These are phyloP conservation scores for Marsdenia floribunda DNA, from an alignment of 257 asterid species.

Conservation along the genomic window DNA sequence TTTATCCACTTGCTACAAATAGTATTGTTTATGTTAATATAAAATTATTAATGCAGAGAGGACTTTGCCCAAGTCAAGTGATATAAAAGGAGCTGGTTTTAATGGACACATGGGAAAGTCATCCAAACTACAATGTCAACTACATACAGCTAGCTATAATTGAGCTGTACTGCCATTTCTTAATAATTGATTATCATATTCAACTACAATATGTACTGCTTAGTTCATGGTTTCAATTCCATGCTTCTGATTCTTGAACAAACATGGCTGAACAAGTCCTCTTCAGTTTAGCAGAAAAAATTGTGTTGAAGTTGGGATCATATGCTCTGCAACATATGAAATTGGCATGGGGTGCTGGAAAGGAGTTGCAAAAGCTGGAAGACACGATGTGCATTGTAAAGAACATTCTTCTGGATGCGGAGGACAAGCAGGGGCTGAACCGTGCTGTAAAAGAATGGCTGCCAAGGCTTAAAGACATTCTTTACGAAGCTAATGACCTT, in stretches of 20 bases:
- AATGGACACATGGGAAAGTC: not conserved
- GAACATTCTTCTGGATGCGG: constrained; percentile 45
- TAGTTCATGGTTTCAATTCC: not conserved
- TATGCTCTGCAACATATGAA: constrained; percentile 26
- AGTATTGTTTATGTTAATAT: not conserved
- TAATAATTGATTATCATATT: not conserved
- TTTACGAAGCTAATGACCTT: constrained; percentile 43
- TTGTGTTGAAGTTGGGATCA: not conserved
- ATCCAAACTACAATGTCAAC: not conserved
- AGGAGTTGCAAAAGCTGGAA: constrained; percentile 33
- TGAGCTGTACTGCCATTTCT: not conserved
- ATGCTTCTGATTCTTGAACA: not conserved
- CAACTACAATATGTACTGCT: not conserved
- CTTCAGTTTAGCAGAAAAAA: not conserved
- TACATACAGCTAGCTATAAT: not conserved
- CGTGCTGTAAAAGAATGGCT: constrained; percentile 47
- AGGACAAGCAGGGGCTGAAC: constrained; percentile 35
- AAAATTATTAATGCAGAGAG: not conserved
- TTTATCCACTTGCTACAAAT: not conserved
- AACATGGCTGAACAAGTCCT: constrained; percentile 1
- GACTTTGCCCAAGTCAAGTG: not conserved
- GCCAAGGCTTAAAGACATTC: constrained; percentile 44
- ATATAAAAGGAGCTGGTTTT: no score
- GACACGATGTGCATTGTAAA: constrained; percentile 44
- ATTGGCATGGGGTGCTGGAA: constrained; percentile 33